Conservation (phyloP, 2,329 filamentous ascomycete genomes). For the Alternaria ventricosa region DNA sequence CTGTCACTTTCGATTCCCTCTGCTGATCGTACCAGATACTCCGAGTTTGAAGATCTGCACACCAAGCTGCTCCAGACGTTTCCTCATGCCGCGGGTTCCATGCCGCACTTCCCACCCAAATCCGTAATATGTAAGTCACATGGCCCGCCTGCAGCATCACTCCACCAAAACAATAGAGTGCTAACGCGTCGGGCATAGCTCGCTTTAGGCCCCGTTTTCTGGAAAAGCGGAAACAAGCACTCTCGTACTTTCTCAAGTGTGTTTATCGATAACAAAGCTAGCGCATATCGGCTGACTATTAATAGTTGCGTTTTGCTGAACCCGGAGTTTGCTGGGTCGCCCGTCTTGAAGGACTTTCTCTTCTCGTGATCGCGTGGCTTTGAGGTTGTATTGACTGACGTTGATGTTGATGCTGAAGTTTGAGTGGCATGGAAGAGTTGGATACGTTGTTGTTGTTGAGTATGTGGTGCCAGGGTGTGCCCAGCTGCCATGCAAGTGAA, state of each 20-base stretch:
- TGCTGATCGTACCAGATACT: conserved; percentile 68
- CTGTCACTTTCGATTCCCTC: background rate
- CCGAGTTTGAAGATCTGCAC: conserved; percentile 88
- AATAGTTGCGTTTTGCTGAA: conserved; percentile 86
- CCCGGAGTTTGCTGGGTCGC: conserved; percentile 91
- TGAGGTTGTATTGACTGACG: background rate
- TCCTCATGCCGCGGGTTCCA: conserved; percentile 80
- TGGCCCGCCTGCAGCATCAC: conserved; percentile 22
- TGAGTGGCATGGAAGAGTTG: background rate
- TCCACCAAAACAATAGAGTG: conserved; percentile 24
- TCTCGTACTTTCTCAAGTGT: conserved; percentile 94
- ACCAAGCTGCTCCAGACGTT: conserved; percentile 78
- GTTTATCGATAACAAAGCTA: conserved; percentile 47
- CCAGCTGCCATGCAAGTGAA: background rate
- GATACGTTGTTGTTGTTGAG: background rate
- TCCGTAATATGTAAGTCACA: conserved; percentile 76
- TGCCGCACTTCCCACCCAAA: conserved; percentile 90
- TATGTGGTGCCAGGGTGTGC: background rate
- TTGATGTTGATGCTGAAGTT: background rate
- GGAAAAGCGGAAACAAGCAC: conserved; percentile 78
- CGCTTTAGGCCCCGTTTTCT: conserved; percentile 83
- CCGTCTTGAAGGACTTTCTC: conserved; percentile 88
- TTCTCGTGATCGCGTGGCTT: conserved; percentile 58
- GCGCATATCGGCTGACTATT: conserved; percentile 33
- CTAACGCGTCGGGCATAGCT: conserved; percentile 47